Conservation (phyloP, 202 grass and related monocot genomes). For the Zizania palustris region DNA sequence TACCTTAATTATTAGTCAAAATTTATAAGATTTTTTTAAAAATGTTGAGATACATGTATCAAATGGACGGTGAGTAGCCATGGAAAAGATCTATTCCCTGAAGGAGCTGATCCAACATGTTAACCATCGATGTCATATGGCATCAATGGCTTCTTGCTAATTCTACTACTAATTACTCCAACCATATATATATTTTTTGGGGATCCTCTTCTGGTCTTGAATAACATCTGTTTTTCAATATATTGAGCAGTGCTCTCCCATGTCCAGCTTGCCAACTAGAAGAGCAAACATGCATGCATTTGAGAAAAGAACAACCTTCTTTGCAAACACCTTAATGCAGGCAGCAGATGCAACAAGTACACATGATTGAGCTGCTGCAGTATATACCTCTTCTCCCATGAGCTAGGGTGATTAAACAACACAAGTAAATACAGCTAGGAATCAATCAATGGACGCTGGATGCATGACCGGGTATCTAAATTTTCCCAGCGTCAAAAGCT, state of each 20-base stretch:
- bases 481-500: constrained; percentile 28
- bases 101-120: no score
- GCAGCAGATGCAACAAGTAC: constrained; percentile 41
- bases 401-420: constrained; percentile 37
- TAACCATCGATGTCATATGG: no score
- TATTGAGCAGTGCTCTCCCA: neutral
- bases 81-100: neutral
- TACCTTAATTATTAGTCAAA: no score
- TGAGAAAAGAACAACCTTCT: constrained; percentile 25
- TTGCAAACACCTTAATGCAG: neutral
- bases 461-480: constrained; percentile 38
- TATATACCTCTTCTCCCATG: constrained; percentile 47
- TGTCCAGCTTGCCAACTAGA: neutral
- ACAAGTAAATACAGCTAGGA: constrained; percentile 43
- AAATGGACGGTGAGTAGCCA: constrained; percentile 29
- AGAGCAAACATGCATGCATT: constrained; percentile 7
- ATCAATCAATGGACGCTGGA: constrained; percentile 46
- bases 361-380: constrained; percentile 43
- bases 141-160: no score
- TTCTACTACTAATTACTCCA: no score
- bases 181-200: no score
- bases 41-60: neutral
- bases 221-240: neutral
- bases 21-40: no score
- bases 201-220: no score